A percentile compares a stretch with the other conserved stretches of the same genome.
Evolutionary conservation across 139 green algal species (phyloP).

Genomic region (Chara braunii): DNA sequence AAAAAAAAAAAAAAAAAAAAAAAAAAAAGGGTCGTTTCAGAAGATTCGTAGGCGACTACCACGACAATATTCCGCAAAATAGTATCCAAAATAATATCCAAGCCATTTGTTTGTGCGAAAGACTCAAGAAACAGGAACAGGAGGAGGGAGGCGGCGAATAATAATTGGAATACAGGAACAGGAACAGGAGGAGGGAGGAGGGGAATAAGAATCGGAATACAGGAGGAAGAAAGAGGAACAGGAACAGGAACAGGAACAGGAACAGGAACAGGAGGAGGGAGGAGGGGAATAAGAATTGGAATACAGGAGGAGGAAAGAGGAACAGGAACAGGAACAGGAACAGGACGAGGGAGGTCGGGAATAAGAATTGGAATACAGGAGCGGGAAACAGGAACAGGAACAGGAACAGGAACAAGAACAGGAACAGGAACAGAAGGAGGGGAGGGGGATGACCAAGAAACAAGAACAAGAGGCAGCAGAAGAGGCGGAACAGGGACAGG

Average conservation of each 20-base stretch:
- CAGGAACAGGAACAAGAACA: background rate
- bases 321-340: background rate
- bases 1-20: background rate
- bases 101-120: no score
- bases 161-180: background rate
- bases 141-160: background rate
- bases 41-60: slow-evolving; percentile 2
- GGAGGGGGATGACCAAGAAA: background rate
- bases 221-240: no score
- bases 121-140: background rate
- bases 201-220: no score
- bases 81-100: background rate
- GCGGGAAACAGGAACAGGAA: no score
- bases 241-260: no score
- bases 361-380: no score
- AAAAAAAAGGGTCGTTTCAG: background rate
- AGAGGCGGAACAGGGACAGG: no score
- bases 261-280: no score
- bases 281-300: background rate
- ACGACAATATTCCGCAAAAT: background rate
- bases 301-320: background rate
- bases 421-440: background rate
- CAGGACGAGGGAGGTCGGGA: background rate
- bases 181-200: no score
- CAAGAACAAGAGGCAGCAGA: background rate